These are phyloP conservation scores for Suhomyces kilbournensis DNA, from an alignment of 805 yeast species.

Conservation along the genomic window DNA sequence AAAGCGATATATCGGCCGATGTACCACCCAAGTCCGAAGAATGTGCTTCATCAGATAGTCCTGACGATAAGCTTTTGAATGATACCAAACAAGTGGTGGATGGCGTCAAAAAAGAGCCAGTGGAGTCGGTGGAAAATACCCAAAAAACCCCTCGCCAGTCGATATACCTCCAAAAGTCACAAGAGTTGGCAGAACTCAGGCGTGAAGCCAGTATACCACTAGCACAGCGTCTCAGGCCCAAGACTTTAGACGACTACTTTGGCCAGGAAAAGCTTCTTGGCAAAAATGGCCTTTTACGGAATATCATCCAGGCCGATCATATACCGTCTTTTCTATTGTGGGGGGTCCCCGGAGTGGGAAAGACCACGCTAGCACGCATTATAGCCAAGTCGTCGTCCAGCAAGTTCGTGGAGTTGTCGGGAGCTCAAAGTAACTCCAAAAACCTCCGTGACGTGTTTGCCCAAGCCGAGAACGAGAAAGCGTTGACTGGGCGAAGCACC, in stretches of 20 bases:
- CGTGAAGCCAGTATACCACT: slow-evolving; percentile 28
- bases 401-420: slow-evolving; percentile 39
- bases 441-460: slow-evolving; percentile 33
- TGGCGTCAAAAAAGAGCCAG: neutral
- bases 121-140: neutral
- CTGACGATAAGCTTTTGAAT: neutral
- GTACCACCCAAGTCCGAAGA: neutral
- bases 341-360: slow-evolving; percentile 47
- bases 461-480: slow-evolving; percentile 35
- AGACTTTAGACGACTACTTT: slow-evolving; percentile 33
- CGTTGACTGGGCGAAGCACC: slow-evolving; percentile 31
- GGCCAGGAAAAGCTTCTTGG: slow-evolving; percentile 44
- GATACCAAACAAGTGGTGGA: neutral
- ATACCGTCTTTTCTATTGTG: slow-evolving; percentile 42
- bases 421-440: slow-evolving; percentile 37
- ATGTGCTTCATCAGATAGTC: neutral
- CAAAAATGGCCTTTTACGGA: slow-evolving; percentile 33
- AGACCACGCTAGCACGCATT: slow-evolving; percentile 41
- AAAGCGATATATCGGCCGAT: neutral
- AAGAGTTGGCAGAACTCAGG: slow-evolving; percentile 12
- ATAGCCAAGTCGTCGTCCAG: slow-evolving; percentile 29
- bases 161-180: neutral
- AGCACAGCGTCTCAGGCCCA: slow-evolving; percentile 42
- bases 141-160: neutral
- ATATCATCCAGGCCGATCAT: slow-evolving; percentile 29